Conservation (phyloP, 805 yeast species). For the Metschnikowia dekortorum region DNA sequence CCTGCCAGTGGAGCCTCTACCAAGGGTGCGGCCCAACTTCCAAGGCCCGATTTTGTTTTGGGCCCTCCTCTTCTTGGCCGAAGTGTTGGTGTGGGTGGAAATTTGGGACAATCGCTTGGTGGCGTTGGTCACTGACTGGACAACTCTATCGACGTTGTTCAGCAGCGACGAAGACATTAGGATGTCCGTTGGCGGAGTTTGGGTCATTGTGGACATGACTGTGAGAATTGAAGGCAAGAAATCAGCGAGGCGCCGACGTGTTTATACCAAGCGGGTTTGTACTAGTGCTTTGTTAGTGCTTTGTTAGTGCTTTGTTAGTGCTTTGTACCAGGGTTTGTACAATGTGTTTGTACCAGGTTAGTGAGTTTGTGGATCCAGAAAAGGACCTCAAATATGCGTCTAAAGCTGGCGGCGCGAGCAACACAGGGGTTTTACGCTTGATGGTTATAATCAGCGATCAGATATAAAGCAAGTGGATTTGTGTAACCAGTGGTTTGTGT, state of each 20-base stretch:
- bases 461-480: background rate
- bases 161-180: conserved; percentile 14
- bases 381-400: background rate
- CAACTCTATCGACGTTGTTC: conserved; percentile 35
- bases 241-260: background rate
- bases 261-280: too few species aligned
- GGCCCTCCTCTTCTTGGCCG: conserved; percentile 38
- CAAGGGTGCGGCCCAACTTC: conserved; percentile 91
- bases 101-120: conserved; percentile 49
- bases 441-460: background rate
- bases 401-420: background rate
- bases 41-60: conserved; percentile 86
- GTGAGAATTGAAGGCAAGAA: background rate
- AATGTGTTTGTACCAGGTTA: too few species aligned
- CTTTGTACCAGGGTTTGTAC: too few species aligned
- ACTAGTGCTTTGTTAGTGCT: too few species aligned
- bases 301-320: too few species aligned
- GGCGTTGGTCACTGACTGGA: conserved; percentile 43
- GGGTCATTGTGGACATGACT: conserved; percentile 14
- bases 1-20: conserved; percentile 95
- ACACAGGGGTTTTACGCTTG: background rate
- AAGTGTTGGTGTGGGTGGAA: conserved; percentile 40
- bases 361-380: background rate
- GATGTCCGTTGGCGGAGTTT: conserved; percentile 11
- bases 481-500: too few species aligned